phyloP scores from a whole-genome alignment of 2,329 filamentous ascomycete species.

The Pleoardoris graminearum region DNA sequence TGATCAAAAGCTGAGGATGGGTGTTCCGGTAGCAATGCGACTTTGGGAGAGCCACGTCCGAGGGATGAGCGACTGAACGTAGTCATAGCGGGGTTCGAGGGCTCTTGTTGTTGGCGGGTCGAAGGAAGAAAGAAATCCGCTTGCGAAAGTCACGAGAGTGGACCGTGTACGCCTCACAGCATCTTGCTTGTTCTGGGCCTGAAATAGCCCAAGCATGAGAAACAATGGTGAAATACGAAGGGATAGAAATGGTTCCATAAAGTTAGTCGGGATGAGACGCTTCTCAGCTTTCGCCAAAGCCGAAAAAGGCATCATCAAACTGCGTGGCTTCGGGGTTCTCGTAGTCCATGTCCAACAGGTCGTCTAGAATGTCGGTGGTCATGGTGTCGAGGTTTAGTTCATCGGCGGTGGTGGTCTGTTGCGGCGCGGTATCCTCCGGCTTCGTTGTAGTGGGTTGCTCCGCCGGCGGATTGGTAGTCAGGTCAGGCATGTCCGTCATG shows the following conservation, averaged over 20 bases:
- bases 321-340: slow-evolving; percentile 39
- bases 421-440: slow-evolving; percentile 12
- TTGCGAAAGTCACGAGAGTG: no score
- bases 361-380: slow-evolving; percentile 38
- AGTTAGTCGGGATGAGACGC: not conserved
- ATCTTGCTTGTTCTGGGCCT: no score
- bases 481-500: slow-evolving; percentile 37
- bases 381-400: slow-evolving; percentile 35
- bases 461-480: slow-evolving; percentile 14
- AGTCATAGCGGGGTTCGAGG: slow-evolving; percentile 32
- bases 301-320: slow-evolving; percentile 47
- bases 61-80: no score
- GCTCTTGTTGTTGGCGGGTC: slow-evolving; percentile 21
- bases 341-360: slow-evolving; percentile 43
- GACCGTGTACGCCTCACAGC: no score
- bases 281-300: slow-evolving; percentile 26
- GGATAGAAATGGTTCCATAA: not conserved
- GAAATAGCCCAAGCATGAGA: no score
- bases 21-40: no score
- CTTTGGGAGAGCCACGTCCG: no score
- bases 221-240: no score
- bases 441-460: slow-evolving; percentile 18
- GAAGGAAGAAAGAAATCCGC: no score
- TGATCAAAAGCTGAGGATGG: no score
- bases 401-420: slow-evolving; percentile 13